Base-by-base conservation (phyloP, 148 eudicot species). In the Vaccinium corymbosum region DNA sequence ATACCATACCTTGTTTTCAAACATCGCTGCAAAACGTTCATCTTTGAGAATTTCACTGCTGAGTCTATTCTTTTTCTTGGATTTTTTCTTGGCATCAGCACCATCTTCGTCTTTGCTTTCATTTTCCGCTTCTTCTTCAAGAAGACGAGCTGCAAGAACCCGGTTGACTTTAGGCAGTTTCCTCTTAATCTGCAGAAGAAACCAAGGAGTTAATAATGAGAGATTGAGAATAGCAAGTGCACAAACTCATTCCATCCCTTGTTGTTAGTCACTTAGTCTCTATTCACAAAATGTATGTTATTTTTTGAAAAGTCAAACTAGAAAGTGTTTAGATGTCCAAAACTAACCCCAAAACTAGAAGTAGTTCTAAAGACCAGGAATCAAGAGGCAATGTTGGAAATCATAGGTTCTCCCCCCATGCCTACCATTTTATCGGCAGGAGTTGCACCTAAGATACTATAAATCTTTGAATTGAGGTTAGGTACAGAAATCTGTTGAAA, bases 151-250 rank as follows among this genome's bases (percentile, higher is more conserved):
- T 61, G 88, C 94, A 78, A 90, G 89, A 70, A 46, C 61, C 46
- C 88, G 88, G 78, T 97, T 97, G 83, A 93, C 95, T 89, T 92
- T 94, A 0, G 98, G 98, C 84, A 95, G 89, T 78, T 84, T 95
- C 85, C 86, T 91, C 88, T 83, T 93, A 48, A 90, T 82, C 99
- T 97, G 93, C 88, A 83, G 62, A 8, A 78, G 38, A 61, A 85
- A 62, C 57, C 76, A 22, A 57, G 35, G 49, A 66, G 13, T n/a
- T 7, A 8, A 12, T 55, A 48, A 55, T 51, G n/a, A 52, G 46
- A 49, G 7, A 66, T 81, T 20, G 5, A 64, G 38, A 81, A 80
- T 17, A 6, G 17, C 50, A 80, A 66, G 72, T 0, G 6, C 6
- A 12, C 35, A 66, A 66, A 66, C 72, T 66, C 38, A 16, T 4